phyloP scores from a whole-genome alignment of 2,329 filamentous ascomycete species.

The Trichophaea hybrida region DNA sequence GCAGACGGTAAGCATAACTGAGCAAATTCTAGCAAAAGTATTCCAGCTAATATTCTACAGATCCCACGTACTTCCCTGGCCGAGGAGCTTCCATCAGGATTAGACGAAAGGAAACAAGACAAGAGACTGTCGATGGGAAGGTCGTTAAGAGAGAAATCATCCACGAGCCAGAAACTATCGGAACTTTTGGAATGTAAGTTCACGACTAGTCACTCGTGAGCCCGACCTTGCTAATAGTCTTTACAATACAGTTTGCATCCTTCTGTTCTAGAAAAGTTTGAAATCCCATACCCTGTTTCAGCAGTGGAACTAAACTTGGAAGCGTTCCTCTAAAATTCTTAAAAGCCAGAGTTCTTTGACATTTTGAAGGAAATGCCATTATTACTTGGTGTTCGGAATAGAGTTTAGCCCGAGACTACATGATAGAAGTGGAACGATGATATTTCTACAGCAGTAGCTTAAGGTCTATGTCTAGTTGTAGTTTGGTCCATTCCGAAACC shows the following conservation, averaged over 20 bases:
- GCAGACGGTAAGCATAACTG: conserved; percentile 47
- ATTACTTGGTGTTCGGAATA: too few species aligned
- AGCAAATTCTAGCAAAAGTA: conserved; percentile 4
- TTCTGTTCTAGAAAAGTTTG: conserved; percentile 82
- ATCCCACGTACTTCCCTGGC: conserved; percentile 81
- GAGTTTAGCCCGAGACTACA: too few species aligned
- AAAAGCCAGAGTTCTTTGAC: too few species aligned
- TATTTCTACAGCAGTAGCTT: too few species aligned
- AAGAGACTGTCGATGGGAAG: neutral
- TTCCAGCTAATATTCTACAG: conserved; percentile 29
- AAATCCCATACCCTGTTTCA: conserved; percentile 83
- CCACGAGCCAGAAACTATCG: conserved; percentile 63
- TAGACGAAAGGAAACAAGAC: conserved; percentile 39
- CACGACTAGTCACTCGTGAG: conserved; percentile 3
- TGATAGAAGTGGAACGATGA: too few species aligned
- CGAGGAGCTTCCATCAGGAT: conserved; percentile 77
- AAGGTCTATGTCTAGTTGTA: too few species aligned
- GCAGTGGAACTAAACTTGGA: conserved; percentile 91
- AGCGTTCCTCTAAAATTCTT: conserved; percentile 42
- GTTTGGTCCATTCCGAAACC: too few species aligned
- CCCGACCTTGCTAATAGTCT: neutral
- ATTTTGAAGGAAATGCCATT: too few species aligned
- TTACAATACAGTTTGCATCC: conserved; percentile 50
- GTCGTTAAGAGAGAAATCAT: neutral
- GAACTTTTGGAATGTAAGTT: conserved; percentile 64